Base-by-base conservation (phyloP, 2,329 filamentous ascomycete species). In the Lasiodiplodia sp. region DNA sequence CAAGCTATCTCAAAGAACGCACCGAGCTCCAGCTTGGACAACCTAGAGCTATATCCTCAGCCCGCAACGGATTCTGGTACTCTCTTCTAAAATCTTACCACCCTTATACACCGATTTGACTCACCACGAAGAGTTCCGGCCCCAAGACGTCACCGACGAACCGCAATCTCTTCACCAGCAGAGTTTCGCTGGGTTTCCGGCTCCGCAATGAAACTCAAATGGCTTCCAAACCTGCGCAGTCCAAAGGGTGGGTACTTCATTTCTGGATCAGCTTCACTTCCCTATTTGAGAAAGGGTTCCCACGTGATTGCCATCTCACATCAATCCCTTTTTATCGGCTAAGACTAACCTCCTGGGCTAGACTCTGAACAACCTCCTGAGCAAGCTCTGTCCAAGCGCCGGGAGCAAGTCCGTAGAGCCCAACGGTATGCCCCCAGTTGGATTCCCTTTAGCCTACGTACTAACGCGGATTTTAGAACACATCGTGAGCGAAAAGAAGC, bases 401-500 rank as follows among this genome's bases (percentile, higher is more conserved):
- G 76, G 56, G 78, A 80, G 44, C 79, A 80, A 71, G 73, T 80
- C n/a, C 77, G 78, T 14, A 75, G 72, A 64, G 79, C 79, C 10
- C 79, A 80, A 68, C 73, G 71, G 75, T 77, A 74, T 3, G 37
- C 58, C 31, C 57, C 21, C 25, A 60, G n/a, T 2, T 44, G 16
- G 51, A 31, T 23, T 38, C 47, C 25, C 38, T 18, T 18, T 44
- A 16, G 18, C 38, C 12, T 12, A 10, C 3, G 11, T 51, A 38
- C 68, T 71, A 11, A 70, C 37, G 3, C 25, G 18, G 31, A 47
- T 49, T 16, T 21, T 51, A 78, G 75, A 53, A 76, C 72, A 4
- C 75, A 78, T 66, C 76, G 75, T 16, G 75, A 78, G 49, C 76
- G 76, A n/a, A 78, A 77, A 69, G 75, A 77, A 69, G 70, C 73